A percentile compares a stretch with the other conserved stretches of the same genome.
Conservation (phyloP, 2,329 filamentous ascomycete species). For the Colletotrichum theobromicola region DNA sequence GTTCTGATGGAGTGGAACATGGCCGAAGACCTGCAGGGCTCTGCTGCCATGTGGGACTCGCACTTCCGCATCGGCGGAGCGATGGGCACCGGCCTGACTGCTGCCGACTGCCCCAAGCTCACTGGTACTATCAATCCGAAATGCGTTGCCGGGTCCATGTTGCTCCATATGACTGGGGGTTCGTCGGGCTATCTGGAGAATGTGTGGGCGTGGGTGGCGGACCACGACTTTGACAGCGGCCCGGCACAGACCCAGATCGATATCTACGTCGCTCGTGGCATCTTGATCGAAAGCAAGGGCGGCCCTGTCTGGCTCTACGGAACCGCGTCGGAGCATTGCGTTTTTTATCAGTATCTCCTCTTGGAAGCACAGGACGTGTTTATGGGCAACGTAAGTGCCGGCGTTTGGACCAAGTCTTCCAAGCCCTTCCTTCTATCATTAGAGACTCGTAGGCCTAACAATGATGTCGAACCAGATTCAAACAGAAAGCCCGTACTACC, state of each 20-base stretch:
- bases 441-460: neutral
- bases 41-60: conserved; percentile 51
- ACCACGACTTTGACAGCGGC: conserved; percentile 57
- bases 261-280: conserved; percentile 39
- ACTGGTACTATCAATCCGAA: conserved; percentile 24
- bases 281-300: conserved; percentile 31
- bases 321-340: conserved; percentile 27
- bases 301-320: conserved; percentile 29
- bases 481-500: conserved; percentile 35
- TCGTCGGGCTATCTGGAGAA: neutral
- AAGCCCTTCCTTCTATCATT: neutral
- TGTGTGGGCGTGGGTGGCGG: conserved; percentile 29
- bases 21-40: conserved; percentile 34
- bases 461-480: conserved; percentile 45
- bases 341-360: conserved; percentile 55
- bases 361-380: conserved; percentile 49
- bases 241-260: conserved; percentile 29
- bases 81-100: conserved; percentile 43
- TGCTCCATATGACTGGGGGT: conserved; percentile 44
- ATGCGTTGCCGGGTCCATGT: conserved; percentile 43
- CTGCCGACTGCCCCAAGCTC: conserved; percentile 15
- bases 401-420: conserved; percentile 29
- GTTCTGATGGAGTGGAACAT: conserved; percentile 68
- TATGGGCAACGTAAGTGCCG: conserved; percentile 36
- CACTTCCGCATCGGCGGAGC: conserved; percentile 53